Evolutionary conservation across 257 asterid genomes (phyloP).

Genomic region (Fraxinus pennsylvanica): DNA sequence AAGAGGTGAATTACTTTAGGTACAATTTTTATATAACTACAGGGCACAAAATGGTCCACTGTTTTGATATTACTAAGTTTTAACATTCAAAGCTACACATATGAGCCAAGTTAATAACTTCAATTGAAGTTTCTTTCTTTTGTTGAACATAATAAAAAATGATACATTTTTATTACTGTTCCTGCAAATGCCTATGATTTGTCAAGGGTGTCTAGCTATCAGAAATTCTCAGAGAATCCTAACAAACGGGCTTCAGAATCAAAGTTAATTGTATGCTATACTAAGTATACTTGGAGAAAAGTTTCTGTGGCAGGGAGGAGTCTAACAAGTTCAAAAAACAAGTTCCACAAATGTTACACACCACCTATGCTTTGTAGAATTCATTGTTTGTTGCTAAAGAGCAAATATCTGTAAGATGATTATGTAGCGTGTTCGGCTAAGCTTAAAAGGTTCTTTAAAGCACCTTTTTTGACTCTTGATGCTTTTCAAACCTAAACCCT

Average conservation of each 20-base stretch:
- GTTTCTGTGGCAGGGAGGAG: not conserved
- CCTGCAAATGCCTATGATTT: not conserved
- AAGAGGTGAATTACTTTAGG: not conserved
- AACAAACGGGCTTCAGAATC: not conserved
- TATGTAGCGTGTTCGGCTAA: not conserved
- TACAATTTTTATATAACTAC: not conserved
- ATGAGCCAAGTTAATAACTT: not conserved
- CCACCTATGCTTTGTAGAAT: not conserved
- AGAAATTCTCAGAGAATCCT: not conserved
- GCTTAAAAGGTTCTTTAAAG: not conserved
- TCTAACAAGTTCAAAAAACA: not conserved
- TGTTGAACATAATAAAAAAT: not conserved
- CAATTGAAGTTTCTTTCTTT: not conserved
- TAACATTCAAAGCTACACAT: not conserved
- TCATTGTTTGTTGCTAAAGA: not conserved
- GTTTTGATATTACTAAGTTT: not conserved
- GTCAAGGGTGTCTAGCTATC: not conserved
- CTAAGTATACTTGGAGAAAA: not conserved
- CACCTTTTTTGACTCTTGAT: not conserved
- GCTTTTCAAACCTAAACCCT: not conserved
- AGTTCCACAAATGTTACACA: not conserved
- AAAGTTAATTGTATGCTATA: not conserved
- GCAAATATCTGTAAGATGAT: not conserved
- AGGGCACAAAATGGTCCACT: not conserved
- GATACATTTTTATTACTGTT: not conserved